Conservation (phyloP, 2,329 filamentous ascomycete species). For the Alternaria infectoria region DNA sequence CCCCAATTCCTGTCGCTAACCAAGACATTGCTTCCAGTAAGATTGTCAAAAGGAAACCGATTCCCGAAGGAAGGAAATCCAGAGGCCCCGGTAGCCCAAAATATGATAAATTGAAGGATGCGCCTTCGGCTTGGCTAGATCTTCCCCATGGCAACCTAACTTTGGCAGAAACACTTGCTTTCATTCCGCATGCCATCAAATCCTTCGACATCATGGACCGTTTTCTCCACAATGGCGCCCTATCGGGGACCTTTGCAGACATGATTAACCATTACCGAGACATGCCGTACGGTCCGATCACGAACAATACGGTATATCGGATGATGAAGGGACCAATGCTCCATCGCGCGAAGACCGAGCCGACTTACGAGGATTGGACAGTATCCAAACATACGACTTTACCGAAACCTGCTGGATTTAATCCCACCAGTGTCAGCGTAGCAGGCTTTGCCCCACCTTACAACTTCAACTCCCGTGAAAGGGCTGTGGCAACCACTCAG, state of each 20-base stretch:
- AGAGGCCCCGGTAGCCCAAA: not conserved
- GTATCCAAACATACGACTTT: slow-evolving; percentile 13
- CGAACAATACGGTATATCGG: slow-evolving; percentile 20
- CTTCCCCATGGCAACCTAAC: slow-evolving; percentile 35
- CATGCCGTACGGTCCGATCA: slow-evolving; percentile 14
- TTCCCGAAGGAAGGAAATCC: not conserved
- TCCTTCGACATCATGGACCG: slow-evolving; percentile 32
- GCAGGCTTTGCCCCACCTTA: slow-evolving; percentile 19
- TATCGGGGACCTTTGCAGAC: not conserved
- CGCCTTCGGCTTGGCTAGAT: slow-evolving; percentile 19
- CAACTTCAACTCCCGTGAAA: not conserved
- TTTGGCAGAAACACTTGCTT: slow-evolving; percentile 30
- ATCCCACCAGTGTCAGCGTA: slow-evolving; percentile 22
- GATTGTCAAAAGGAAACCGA: not conserved
- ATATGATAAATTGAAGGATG: slow-evolving; percentile 22
- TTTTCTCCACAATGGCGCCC: slow-evolving; percentile 28
- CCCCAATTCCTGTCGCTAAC: not conserved
- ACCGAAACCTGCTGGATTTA: slow-evolving; percentile 8
- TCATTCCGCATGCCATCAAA: slow-evolving; percentile 32
- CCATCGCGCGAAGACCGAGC: slow-evolving; percentile 11
- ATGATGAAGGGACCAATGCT: slow-evolving; percentile 27
- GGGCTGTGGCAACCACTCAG: not conserved
- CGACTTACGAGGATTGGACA: slow-evolving; percentile 22
- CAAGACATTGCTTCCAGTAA: not conserved
- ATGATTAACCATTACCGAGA: slow-evolving; percentile 29